Conservation (phyloP, 2,329 filamentous ascomycete genomes). For the Clonostachys chloroleuca region DNA sequence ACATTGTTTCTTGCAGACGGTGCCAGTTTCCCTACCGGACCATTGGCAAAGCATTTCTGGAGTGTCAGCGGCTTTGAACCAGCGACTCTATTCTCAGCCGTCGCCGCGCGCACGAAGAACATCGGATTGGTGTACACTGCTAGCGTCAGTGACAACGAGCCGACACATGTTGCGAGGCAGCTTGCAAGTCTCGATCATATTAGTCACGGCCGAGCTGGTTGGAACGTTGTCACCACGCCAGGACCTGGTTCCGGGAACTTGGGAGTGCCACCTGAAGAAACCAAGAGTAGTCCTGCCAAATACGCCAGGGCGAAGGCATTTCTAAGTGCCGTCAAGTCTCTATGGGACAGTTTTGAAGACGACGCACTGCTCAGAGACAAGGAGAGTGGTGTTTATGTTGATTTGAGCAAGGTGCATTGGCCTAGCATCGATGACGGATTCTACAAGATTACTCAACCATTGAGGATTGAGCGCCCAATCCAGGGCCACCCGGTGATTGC, state of each 20-base stretch:
- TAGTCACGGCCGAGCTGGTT: conserved; percentile 31
- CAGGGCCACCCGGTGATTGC: conserved; percentile 53
- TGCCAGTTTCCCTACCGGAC: background rate
- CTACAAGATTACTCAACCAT: conserved; percentile 33
- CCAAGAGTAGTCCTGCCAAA: conserved; percentile 6
- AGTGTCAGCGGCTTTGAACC: background rate
- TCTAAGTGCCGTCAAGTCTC: conserved; percentile 45
- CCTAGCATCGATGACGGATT: conserved; percentile 13
- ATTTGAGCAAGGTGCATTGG: conserved; percentile 46
- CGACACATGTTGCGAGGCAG: background rate
- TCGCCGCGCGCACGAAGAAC: background rate
- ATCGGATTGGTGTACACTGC: background rate
- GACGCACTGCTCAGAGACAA: conserved; percentile 46
- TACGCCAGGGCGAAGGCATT: conserved; percentile 48
- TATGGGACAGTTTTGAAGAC: conserved; percentile 52
- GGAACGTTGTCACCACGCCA: conserved; percentile 50
- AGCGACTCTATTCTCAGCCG: background rate
- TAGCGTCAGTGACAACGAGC: background rate
- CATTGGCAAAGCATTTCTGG: background rate
- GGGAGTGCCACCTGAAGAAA: conserved; percentile 13
- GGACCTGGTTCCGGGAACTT: conserved; percentile 51
- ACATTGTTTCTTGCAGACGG: background rate
- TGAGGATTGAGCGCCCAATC: conserved; percentile 47
- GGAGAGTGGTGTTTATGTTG: conserved; percentile 40
- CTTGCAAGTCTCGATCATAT: background rate